Conservation (phyloP, 2,329 filamentous ascomycete genomes). For the Hymenoscyphus linearis region DNA sequence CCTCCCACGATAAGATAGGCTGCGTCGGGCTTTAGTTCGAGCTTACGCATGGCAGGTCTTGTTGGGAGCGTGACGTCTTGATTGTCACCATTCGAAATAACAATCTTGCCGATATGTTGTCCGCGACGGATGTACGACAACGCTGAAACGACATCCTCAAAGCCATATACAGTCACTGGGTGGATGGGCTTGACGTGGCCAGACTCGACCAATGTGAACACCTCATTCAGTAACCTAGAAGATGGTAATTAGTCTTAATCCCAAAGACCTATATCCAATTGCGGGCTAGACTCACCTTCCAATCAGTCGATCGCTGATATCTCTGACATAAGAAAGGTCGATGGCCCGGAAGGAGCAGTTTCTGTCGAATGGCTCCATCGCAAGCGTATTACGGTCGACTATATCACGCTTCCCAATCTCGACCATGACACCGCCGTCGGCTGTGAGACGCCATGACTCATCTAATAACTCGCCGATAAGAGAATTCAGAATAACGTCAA, state of each 20-base stretch:
- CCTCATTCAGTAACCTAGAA: no score
- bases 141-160: conserved; percentile 27
- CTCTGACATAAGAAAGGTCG: conserved; percentile 15
- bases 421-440: conserved; percentile 29
- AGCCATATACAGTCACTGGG: conserved; percentile 14
- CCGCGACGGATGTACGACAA: conserved; percentile 35
- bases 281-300: conserved; percentile 7
- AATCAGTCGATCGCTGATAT: conserved; percentile 3
- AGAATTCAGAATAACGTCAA: conserved; percentile 33
- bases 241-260: no score
- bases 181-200: conserved; percentile 17
- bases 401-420: conserved; percentile 23
- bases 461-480: conserved; percentile 25
- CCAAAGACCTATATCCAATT: no score
- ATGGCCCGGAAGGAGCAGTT: conserved; percentile 19
- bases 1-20: conserved; percentile 24
- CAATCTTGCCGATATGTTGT: conserved; percentile 39
- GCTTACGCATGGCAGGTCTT: conserved; percentile 17
- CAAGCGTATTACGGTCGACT: conserved; percentile 10
- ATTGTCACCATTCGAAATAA: conserved; percentile 21
- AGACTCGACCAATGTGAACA: conserved; percentile 4
- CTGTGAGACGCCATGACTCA: conserved; percentile 31
- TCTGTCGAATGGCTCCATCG: conserved; percentile 18
- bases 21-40: conserved; percentile 7
- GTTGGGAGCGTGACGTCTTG: neutral